Base-by-base conservation (phyloP, 805 yeast species). In the Candida nitratophila region DNA sequence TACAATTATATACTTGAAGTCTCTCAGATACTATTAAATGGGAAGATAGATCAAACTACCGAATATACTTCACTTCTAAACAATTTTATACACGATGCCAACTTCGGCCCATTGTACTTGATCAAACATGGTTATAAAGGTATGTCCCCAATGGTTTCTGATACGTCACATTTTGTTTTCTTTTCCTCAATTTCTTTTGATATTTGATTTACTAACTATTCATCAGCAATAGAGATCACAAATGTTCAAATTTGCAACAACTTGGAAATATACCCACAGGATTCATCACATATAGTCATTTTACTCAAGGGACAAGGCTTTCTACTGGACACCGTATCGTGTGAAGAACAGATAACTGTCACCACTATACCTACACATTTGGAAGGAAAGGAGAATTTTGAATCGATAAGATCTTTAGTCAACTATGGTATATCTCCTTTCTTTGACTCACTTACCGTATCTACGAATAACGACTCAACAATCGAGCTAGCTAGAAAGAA, bases 391-490 rank as follows among this genome's bases (percentile, higher is more conserved):
- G 27, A 19, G 10, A 20, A 14, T 11, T 73, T 73, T 45, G 83
- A 81, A 40, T 68, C 71, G 24, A 55, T 89, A n/a, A 70, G 79
- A 50, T 66, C 78, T 0, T 61, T 90, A 24, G 60, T 88, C 20
- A 74, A 73, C 43, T 63, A 75, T 33, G 95, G 89, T 1, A 66
- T 88, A 20, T 70, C 79, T 0, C 86, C 93, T 0, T 78, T 81
- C 50, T 83, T 89, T 55, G 86, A 85, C 37, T 68, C 74, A 11
- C 6, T 38, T 7, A 12, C 24, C 4, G 4, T 10, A 9, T 57
- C 75, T 8, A 52, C 63, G 3, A 33, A 34, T 2, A 44, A 42
- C 3, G 53, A 50, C 4, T 41, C 48, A 11, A 43, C 53, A 4
- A 52, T 64, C 4, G 72, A 65, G 1, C 59, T 69, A 0, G 72